phyloP scores from a whole-genome alignment of 192 early-diverging fungal species.

The Coemansia sp. region DNA sequence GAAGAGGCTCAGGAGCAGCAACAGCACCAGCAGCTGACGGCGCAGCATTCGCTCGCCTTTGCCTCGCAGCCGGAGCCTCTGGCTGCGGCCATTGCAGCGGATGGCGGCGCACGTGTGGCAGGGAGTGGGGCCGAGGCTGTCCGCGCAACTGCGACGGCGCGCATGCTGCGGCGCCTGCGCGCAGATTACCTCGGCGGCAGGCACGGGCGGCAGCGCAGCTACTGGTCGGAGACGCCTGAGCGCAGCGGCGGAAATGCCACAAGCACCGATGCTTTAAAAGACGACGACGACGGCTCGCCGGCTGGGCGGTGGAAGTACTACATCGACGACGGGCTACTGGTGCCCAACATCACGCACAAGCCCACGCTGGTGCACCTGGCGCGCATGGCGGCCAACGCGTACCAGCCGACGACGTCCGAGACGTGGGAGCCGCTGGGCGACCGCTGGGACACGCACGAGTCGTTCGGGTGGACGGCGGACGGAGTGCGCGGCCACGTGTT shows the following conservation, averaged over 20 bases:
- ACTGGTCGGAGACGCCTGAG: constrained; percentile 31
- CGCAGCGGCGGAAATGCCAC: background rate
- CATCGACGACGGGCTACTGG: constrained; percentile 52
- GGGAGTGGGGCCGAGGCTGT: constrained; percentile 3
- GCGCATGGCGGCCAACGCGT: constrained; percentile 86
- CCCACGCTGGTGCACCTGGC: constrained; percentile 74
- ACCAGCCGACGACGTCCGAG: constrained; percentile 64
- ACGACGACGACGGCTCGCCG: constrained; percentile 8
- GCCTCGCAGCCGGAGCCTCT: background rate
- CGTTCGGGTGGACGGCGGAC: constrained; percentile 76
- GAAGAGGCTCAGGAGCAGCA: too few species aligned
- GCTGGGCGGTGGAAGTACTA: constrained; percentile 46
- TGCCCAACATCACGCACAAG: constrained; percentile 78
- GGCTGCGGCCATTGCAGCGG: constrained; percentile 5
- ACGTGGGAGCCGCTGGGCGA: constrained; percentile 74
- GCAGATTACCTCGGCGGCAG: constrained; percentile 31
- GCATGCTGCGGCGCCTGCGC: constrained; percentile 35
- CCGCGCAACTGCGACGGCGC: constrained; percentile 26
- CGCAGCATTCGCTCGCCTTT: constrained; percentile 25
- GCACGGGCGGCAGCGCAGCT: constrained; percentile 44
- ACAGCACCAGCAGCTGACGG: constrained; percentile 4
- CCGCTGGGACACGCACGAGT: constrained; percentile 64
- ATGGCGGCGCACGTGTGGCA: background rate
- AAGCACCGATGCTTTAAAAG: background rate
- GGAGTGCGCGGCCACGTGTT: constrained; percentile 91